These are phyloP conservation scores for Populus tremula DNA, from an alignment of 345 rosid species.

Conservation along the genomic window DNA sequence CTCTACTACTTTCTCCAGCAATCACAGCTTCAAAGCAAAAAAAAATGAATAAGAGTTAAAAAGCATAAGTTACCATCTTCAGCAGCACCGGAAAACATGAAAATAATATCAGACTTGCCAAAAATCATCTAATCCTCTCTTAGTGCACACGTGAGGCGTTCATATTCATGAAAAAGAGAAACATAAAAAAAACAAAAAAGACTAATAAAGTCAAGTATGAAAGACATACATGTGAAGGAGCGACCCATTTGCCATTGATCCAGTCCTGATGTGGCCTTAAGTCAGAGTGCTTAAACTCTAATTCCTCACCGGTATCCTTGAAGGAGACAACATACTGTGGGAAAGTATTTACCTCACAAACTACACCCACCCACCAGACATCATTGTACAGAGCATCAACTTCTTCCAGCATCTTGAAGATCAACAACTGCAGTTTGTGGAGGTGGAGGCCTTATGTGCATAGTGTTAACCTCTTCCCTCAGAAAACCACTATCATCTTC, in stretches of 20 bases:
- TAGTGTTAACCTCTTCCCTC: constrained; percentile 50
- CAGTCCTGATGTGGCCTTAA: constrained; percentile 77
- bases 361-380: constrained; percentile 84
- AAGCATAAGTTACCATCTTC: not conserved
- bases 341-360: constrained; percentile 46
- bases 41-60: not conserved
- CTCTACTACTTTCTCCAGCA: not conserved
- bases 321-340: constrained; percentile 55
- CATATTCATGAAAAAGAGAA: not conserved
- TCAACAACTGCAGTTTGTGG: constrained; percentile 35
- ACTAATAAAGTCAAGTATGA: not conserved
- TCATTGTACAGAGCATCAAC: constrained; percentile 81
- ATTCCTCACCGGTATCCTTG: constrained; percentile 43
- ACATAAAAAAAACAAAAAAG: not conserved
- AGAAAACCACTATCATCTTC: constrained; percentile 66
- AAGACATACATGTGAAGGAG: constrained; percentile 41
- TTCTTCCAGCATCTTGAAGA: constrained; percentile 54
- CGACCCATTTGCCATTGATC: constrained; percentile 67
- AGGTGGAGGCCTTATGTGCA: constrained; percentile 73
- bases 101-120: not conserved
- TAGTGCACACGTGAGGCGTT: not conserved
- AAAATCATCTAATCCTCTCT: not conserved
- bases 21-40: constrained; percentile 7
- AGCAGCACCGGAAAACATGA: not conserved
- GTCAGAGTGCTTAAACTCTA: constrained; percentile 53